phyloP scores from a whole-genome alignment of 2,329 filamentous ascomycete species.

The Clonostachys byssicola region DNA sequence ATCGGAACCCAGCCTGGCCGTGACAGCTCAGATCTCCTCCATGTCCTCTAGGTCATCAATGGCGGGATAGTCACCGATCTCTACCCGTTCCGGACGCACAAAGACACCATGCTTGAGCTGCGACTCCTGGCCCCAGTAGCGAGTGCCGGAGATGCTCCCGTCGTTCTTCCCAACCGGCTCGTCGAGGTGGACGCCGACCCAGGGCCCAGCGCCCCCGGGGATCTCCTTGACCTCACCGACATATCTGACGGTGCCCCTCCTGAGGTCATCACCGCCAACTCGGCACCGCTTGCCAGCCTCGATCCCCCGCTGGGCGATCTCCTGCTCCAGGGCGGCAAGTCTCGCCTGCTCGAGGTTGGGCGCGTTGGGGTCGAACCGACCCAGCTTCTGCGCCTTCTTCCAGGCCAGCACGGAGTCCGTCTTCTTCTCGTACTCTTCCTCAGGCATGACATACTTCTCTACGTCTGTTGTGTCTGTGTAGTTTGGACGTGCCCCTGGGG shows the following conservation, averaged over 20 bases:
- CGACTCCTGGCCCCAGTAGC: slow-evolving; percentile 67
- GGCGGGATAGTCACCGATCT: slow-evolving; percentile 68
- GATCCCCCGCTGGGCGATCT: slow-evolving; percentile 67
- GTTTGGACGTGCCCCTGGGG: slow-evolving; percentile 70
- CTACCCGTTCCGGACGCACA: slow-evolving; percentile 72
- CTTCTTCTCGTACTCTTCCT: slow-evolving; percentile 79
- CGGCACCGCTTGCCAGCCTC: slow-evolving; percentile 59
- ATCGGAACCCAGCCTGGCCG: too few relatives aligned
- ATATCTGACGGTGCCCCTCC: slow-evolving; percentile 67
- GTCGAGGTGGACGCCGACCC: slow-evolving; percentile 73
- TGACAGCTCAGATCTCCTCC: slow-evolving; percentile 57
- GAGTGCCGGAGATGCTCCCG: slow-evolving; percentile 61
- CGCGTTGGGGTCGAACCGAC: slow-evolving; percentile 87
- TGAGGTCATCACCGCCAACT: slow-evolving; percentile 62
- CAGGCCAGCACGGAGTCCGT: slow-evolving; percentile 87
- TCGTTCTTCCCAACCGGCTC: slow-evolving; percentile 83
- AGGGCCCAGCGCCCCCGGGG: slow-evolving; percentile 57
- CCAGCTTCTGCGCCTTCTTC: slow-evolving; percentile 95
- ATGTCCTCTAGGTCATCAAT: slow-evolving; percentile 74
- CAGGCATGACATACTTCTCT: slow-evolving; percentile 87
- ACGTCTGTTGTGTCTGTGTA: slow-evolving; percentile 78
- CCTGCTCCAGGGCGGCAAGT: slow-evolving; percentile 61
- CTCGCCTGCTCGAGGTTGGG: slow-evolving; percentile 70
- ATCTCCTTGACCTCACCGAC: slow-evolving; percentile 74
- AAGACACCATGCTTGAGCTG: slow-evolving; percentile 71